phyloP scores from a whole-genome alignment of 1,284 basidiomycete species.

The Papiliotrema fonsecae region DNA sequence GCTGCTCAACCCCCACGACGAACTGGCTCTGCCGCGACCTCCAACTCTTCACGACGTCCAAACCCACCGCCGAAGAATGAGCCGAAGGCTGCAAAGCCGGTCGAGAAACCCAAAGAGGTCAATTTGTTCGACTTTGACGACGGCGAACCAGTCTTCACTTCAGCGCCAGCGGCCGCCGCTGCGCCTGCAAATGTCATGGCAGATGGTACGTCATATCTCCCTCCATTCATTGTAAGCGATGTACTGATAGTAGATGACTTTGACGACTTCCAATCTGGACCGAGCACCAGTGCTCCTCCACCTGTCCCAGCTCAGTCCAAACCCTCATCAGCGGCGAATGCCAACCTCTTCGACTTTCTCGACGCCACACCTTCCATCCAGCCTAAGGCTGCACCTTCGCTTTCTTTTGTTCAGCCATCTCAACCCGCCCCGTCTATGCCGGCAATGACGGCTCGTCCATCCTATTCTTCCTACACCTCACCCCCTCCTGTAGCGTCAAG shows the following conservation, averaged over 20 bases:
- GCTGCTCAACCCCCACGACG: constrained; percentile 45
- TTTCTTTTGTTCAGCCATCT: constrained; percentile 9
- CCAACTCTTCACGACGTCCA: constrained; percentile 48
- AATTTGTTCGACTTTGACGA: constrained; percentile 76
- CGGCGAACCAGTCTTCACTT: constrained; percentile 49
- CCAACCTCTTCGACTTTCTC: constrained; percentile 54
- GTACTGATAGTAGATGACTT: constrained; percentile 70
- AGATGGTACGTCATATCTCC: constrained; percentile 8
- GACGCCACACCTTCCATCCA: constrained; percentile 35
- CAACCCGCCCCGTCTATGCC: constrained; percentile 11
- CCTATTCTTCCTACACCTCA: constrained; percentile 13
- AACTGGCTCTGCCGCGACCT: constrained; percentile 9
- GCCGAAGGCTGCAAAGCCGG: constrained; percentile 44
- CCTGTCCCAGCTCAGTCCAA: constrained; percentile 6
- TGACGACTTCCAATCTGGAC: constrained; percentile 82
- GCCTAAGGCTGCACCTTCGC: constrained; percentile 8
- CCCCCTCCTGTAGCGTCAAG: not conserved
- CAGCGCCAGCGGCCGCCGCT: constrained; percentile 11
- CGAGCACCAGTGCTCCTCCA: constrained; percentile 34
- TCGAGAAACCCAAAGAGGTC: constrained; percentile 52
- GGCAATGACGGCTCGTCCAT: constrained; percentile 18
- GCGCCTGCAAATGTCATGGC: not conserved
- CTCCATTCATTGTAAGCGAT: constrained; percentile 3
- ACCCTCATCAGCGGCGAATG: constrained; percentile 24
- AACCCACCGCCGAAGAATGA: constrained; percentile 50